Base-by-base conservation (phyloP, 2,329 filamentous ascomycete species). In the Juglanconis sp. region DNA sequence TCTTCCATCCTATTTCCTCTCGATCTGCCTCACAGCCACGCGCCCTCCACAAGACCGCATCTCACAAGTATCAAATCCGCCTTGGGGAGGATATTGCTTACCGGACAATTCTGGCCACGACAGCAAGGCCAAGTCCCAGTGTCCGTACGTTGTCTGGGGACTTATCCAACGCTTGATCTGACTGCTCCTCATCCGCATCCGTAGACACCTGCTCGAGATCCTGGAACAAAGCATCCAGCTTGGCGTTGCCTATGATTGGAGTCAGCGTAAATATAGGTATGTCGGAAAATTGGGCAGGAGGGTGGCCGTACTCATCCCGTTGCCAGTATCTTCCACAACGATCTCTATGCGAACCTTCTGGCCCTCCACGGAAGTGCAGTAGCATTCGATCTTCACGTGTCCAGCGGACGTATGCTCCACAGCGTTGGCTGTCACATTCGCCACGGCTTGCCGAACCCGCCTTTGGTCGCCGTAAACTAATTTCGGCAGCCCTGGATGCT, bases 361-460 rank as follows among this genome's bases (percentile, higher is more conserved):
- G 1, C 83, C 79, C 3, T 77, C 71, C 0, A 82, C 69, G 15
- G 86, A 80, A 0, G 81, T 78, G 5, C 88, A 79, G 69, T 87
- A 90, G 24, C 87, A 78, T 62, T 95, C 90, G 0, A 96, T 81
- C 35, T 78, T 86, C 24, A 96, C 83, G 10, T 78, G 82, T 0
- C 92, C 92, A 35, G 77, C 62, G 0, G 75, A 76, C 0, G 92
- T 96, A 67, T 94, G 85, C 65, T 95, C 87, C 30, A 96, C 85
- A 0, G 92, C 92, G 68, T 96, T 96, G 9, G 91, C 90, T 1
- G 87, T 89, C 31, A 96, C 77, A 63, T 96, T 96, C 2, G 88
- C 87, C 24, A 96, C 86, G 0, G 87, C 90, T 69, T 96, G 92
- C 8, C 92, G 83, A n/a, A 96, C 82, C 51, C 88, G 85, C 55